Conservation (phyloP, 1,284 basidiomycete genomes). For the Moniliophthora roreri region DNA sequence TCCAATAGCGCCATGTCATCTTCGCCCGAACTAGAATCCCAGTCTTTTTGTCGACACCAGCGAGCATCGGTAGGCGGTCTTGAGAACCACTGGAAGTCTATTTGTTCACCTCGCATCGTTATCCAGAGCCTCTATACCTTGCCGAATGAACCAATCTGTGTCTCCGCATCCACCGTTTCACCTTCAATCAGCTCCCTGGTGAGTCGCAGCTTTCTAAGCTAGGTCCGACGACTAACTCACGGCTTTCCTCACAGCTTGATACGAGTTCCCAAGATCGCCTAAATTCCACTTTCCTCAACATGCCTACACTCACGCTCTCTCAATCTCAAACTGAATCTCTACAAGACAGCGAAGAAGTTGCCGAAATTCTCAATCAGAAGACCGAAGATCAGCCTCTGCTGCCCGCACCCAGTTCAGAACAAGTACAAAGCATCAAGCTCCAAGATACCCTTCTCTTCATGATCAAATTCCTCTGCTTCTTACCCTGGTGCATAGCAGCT, state of each 20-base stretch:
- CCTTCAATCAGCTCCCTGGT: background rate
- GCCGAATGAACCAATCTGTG: conserved; percentile 27
- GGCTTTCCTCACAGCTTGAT: no score
- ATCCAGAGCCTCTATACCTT: conserved; percentile 28
- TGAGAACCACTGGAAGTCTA: no score
- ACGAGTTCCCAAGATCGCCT: no score
- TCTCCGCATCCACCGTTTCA: conserved; percentile 7
- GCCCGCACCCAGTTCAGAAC: background rate
- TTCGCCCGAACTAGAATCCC: conserved; percentile 4
- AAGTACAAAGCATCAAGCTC: background rate
- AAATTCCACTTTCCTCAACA: background rate
- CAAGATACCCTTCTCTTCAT: background rate
- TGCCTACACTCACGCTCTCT: background rate
- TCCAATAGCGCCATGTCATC: background rate
- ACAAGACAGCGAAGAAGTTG: no score
- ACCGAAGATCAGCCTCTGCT: background rate
- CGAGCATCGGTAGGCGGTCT: conserved; percentile 6
- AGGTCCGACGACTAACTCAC: background rate
- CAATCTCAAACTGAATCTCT: no score
- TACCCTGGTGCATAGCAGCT: conserved; percentile 49
- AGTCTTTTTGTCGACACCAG: conserved; percentile 8
- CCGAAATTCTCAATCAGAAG: no score
- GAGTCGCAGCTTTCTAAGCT: background rate
- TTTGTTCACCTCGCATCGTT: background rate
- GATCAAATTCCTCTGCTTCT: conserved; percentile 32